Conservation (phyloP, 495 filamentous ascomycete species). For the Neurospora sp. region DNA sequence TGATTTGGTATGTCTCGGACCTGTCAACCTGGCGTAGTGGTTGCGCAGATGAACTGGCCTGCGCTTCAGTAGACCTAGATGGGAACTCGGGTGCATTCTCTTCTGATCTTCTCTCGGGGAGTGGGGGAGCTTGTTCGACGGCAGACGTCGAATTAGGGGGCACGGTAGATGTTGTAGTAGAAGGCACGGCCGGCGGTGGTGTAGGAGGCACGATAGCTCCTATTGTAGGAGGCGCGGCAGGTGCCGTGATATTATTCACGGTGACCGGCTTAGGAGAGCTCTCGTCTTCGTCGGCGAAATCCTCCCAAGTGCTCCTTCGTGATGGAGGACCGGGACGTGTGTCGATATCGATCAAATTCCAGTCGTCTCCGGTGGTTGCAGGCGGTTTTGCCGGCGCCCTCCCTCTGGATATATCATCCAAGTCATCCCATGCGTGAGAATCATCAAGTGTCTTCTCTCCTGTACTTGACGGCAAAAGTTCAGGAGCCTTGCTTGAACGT, state of each 20-base stretch:
- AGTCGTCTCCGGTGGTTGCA: constrained; percentile 27
- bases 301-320: constrained; percentile 30
- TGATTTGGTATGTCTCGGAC: constrained; percentile 39
- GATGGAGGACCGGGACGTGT: constrained; percentile 21
- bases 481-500: constrained; percentile 4
- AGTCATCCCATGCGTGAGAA: constrained; percentile 35
- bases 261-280: constrained; percentile 8
- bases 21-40: constrained; percentile 29
- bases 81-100: constrained; percentile 26
- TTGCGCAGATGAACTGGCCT: constrained; percentile 14
- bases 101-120: constrained; percentile 5
- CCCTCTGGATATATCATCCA: constrained; percentile 21
- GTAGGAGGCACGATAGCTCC: background rate
- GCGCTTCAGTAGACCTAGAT: constrained; percentile 23
- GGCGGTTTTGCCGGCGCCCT: constrained; percentile 19
- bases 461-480: constrained; percentile 8
- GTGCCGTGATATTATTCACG: background rate
- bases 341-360: constrained; percentile 41
- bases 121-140: background rate
- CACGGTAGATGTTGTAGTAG: background rate
- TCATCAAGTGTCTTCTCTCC: constrained; percentile 26
- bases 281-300: constrained; percentile 22
- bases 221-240: background rate
- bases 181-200: background rate
- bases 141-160: background rate